Conservation (phyloP, 768 basidiomycete species). For the Daedaleopsis nitida region DNA sequence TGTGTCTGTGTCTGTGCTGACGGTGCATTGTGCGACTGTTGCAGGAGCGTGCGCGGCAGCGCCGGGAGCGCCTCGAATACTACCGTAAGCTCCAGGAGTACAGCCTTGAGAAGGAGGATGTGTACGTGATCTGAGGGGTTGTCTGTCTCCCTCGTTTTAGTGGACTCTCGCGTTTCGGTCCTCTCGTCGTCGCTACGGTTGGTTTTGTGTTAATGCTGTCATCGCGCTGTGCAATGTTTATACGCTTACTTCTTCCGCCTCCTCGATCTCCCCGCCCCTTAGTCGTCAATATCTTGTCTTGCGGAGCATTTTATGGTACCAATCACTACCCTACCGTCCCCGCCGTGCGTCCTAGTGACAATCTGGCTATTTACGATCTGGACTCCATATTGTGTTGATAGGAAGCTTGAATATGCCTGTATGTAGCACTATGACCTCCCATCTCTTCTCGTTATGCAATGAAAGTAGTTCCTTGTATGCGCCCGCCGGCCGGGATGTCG, state of each 20-base stretch:
- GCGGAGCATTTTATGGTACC: too few relatives aligned
- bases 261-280: background rate
- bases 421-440: background rate
- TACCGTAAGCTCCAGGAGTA: slow-evolving; percentile 29
- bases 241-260: background rate
- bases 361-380: too few relatives aligned
- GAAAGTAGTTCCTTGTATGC: background rate
- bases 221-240: background rate
- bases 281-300: too few relatives aligned
- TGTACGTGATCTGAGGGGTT: slow-evolving; percentile 44
- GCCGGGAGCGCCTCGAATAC: slow-evolving; percentile 28
- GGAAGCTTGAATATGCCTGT: background rate
- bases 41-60: slow-evolving; percentile 25
- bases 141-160: slow-evolving; percentile 27
- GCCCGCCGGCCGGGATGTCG: background rate
- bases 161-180: background rate
- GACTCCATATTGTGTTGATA: background rate
- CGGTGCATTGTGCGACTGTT: background rate
- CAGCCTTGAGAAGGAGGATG: slow-evolving; percentile 31
- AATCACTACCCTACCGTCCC: too few relatives aligned
- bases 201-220: background rate
- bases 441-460: background rate
- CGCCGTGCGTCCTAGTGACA: too few relatives aligned
- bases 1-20: background rate
- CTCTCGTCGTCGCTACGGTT: background rate